These are phyloP conservation scores for Mycena latifolia DNA, from an alignment of 768 basidiomycete species.

Conservation along the genomic window DNA sequence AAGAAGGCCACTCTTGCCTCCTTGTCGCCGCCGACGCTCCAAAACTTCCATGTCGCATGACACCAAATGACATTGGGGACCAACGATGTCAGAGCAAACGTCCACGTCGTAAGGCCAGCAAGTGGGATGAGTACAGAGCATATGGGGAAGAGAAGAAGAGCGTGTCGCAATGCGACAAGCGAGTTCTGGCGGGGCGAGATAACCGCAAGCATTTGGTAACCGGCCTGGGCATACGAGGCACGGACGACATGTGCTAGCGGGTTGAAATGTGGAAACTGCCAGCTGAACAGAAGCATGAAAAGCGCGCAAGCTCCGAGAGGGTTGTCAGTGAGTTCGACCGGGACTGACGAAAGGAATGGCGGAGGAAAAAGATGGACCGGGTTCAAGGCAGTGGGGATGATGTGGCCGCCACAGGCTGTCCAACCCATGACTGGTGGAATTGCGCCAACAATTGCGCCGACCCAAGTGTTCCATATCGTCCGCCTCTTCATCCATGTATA, in stretches of 20 bases:
- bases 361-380: slow-evolving; percentile 73
- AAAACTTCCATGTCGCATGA: slow-evolving; percentile 80
- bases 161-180: slow-evolving; percentile 87
- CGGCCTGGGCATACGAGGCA: slow-evolving; percentile 92
- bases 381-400: slow-evolving; percentile 73
- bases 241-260: slow-evolving; percentile 89
- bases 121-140: slow-evolving; percentile 86
- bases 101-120: slow-evolving; percentile 94
- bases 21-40: slow-evolving; percentile 77
- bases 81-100: slow-evolving; percentile 83
- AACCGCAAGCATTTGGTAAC: slow-evolving; percentile 95
- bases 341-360: slow-evolving; percentile 59
- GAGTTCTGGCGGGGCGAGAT: slow-evolving; percentile 84
- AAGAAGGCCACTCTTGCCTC: slow-evolving; percentile 85
- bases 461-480: slow-evolving; percentile 90
- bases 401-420: slow-evolving; percentile 90
- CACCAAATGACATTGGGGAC: slow-evolving; percentile 81
- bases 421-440: slow-evolving; percentile 98
- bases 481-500: slow-evolving; percentile 95
- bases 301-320: slow-evolving; percentile 85
- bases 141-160: slow-evolving; percentile 79
- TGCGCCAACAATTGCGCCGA: slow-evolving; percentile 92
- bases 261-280: slow-evolving; percentile 99
- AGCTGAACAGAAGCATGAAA: slow-evolving; percentile 89
- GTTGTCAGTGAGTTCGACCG: slow-evolving; percentile 73